phyloP scores from a whole-genome alignment of 2,329 filamentous ascomycete species.

The Aspergillus persii region DNA sequence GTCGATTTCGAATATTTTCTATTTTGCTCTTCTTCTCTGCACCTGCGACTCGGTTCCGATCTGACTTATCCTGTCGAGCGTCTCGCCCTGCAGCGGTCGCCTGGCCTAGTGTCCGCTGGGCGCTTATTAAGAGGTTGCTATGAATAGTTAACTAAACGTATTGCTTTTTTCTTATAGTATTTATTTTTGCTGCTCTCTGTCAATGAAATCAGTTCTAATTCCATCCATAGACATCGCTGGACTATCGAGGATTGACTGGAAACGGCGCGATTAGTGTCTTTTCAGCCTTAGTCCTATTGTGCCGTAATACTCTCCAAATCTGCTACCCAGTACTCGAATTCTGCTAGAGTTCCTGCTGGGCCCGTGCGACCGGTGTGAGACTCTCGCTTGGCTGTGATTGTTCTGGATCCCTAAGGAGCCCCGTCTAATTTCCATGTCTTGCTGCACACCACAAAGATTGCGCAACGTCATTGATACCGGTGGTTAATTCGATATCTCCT shows the following conservation, averaged over 20 bases:
- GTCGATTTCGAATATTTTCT: neutral
- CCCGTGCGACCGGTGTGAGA: neutral
- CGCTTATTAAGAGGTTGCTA: constrained; percentile 6
- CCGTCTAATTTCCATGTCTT: constrained; percentile 1
- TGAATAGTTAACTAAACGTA: neutral
- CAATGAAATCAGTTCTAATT: neutral
- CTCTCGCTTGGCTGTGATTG: neutral
- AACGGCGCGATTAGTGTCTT: neutral
- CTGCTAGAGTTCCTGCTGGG: neutral
- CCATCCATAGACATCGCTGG: neutral
- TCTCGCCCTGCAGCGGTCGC: constrained; percentile 3
- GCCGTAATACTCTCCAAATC: neutral
- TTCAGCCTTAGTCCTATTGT: neutral
- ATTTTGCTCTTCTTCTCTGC: neutral
- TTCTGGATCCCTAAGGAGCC: neutral
- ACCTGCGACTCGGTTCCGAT: neutral
- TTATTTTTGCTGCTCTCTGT: neutral
- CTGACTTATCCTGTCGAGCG: neutral
- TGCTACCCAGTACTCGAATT: neutral
- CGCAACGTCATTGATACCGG: constrained; percentile 2
- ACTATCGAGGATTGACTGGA: neutral
- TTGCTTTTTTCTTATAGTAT: neutral
- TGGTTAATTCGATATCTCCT: neutral
- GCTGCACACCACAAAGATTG: neutral
- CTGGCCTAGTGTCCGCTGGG: constrained; percentile 5